Evolutionary conservation across 2,329 filamentous ascomycete species (phyloP).

Genomic region (Aureobasidium lini): DNA sequence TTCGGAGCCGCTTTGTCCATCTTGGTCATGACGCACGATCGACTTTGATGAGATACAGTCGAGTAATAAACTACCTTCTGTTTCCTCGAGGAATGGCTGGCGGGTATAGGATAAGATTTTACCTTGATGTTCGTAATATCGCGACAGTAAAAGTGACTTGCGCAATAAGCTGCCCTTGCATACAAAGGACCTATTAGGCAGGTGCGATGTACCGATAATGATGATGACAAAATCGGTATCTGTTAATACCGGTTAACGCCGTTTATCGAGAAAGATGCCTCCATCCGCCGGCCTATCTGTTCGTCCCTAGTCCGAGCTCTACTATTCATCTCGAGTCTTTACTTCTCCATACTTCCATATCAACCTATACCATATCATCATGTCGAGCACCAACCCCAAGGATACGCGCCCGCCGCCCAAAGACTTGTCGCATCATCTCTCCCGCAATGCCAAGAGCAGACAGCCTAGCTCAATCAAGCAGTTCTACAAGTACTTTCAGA

Average conservation of each 20-base stretch:
- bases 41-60: not conserved
- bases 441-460: slow-evolving; percentile 59
- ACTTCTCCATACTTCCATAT: not conserved
- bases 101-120: not conserved
- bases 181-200: not conserved
- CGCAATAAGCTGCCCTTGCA: not conserved
- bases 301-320: not conserved
- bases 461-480: slow-evolving; percentile 62
- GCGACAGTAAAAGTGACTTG: not conserved
- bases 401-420: slow-evolving; percentile 45
- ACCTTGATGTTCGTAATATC: not conserved
- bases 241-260: not conserved
- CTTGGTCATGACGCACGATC: not conserved
- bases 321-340: not conserved
- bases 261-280: not conserved
- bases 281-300: slow-evolving; percentile 1
- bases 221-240: slow-evolving; percentile 1
- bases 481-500: slow-evolving; percentile 77
- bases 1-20: slow-evolving; percentile 1
- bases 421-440: slow-evolving; percentile 75
- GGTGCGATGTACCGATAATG: slow-evolving; percentile 1
- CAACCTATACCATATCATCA: not conserved
- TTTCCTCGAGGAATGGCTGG: not conserved
- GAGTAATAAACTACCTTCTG: not conserved
- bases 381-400: slow-evolving; percentile 6